Evolutionary conservation across 2,329 filamentous ascomycete genomes (phyloP).

Genomic region (Xylaria digitata): DNA sequence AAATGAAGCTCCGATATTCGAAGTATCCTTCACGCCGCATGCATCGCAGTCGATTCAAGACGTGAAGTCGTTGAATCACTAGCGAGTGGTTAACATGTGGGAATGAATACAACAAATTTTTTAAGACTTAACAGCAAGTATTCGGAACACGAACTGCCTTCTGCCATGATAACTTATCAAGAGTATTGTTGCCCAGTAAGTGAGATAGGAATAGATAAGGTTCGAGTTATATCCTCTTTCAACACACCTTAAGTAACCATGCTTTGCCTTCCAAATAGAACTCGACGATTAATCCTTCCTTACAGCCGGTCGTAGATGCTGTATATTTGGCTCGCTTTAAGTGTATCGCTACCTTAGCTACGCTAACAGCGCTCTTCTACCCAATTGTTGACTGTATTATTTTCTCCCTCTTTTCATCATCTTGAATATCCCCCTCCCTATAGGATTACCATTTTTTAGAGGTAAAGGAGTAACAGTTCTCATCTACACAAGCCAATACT

Average conservation of each 20-base stretch:
- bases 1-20: conserved; percentile 47
- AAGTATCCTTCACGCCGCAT: conserved; percentile 49
- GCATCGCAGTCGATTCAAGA: conserved; percentile 51
- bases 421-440: not conserved
- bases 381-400: no score
- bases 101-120: conserved; percentile 48
- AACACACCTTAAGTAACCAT: not conserved
- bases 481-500: no score
- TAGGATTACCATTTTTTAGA: not conserved
- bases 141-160: not conserved
- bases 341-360: not conserved
- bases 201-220: not conserved
- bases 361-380: not conserved
- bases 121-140: not conserved
- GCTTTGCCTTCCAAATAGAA: not conserved
- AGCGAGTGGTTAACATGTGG: conserved; percentile 49
- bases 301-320: not conserved
- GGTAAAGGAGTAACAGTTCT: not conserved
- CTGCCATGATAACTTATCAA: not conserved
- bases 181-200: not conserved
- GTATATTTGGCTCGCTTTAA: not conserved
- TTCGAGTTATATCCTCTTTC: not conserved
- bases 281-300: not conserved
- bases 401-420: not conserved
- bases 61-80: conserved; percentile 51